Evolutionary conservation across 2,329 filamentous ascomycete genomes (phyloP).

Genomic region (Claviceps cyperi): DNA sequence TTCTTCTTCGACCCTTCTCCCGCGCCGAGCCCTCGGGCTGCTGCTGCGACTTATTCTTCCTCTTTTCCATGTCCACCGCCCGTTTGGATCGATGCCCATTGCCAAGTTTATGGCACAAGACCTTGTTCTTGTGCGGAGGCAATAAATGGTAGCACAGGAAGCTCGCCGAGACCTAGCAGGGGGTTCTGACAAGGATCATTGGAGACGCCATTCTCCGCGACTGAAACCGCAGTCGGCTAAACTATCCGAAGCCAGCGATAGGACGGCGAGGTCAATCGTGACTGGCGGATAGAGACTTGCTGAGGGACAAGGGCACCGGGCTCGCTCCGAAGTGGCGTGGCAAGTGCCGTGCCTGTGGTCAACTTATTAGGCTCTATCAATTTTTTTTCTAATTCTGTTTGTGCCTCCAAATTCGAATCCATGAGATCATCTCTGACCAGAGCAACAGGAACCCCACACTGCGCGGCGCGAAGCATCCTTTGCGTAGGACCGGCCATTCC

Average conservation of each 20-base stretch:
- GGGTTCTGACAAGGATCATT: not conserved
- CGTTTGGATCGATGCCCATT: no score
- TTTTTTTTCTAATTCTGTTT: not conserved
- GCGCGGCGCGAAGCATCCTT: not conserved
- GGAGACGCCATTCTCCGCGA: conserved; percentile 2
- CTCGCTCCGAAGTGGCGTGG: not conserved
- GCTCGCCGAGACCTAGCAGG: not conserved
- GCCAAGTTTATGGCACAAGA: not conserved
- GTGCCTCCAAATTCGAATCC: not conserved
- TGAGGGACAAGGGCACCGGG: not conserved
- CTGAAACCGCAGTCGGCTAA: conserved; percentile 5
- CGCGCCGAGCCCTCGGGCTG: no score
- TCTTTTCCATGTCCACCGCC: no score
- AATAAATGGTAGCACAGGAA: not conserved
- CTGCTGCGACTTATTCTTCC: no score
- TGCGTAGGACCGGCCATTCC: not conserved
- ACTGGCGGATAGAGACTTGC: not conserved
- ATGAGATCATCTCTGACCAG: not conserved
- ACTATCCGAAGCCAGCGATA: conserved; percentile 3
- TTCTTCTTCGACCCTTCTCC: not conserved
- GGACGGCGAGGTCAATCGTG: not conserved
- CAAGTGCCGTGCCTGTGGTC: not conserved
- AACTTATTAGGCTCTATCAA: not conserved
- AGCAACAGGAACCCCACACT: not conserved
- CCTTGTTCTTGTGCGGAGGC: not conserved